A percentile compares a stretch with the other conserved stretches of the same genome.
Conservation (phyloP, 768 basidiomycete species). For the Candolleomyces eurysporus region DNA sequence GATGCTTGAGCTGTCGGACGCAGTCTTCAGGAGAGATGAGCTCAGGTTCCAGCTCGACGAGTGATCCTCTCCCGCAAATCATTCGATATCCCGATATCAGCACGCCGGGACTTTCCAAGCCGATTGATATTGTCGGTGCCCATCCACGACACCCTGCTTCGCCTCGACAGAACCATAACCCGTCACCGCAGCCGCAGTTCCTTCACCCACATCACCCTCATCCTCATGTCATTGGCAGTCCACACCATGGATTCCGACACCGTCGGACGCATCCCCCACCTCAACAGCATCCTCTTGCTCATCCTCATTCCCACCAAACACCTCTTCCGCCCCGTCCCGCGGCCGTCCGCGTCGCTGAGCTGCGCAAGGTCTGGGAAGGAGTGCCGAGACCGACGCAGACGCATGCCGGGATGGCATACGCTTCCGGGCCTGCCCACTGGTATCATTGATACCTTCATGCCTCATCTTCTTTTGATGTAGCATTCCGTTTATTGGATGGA, state of each 20-base stretch:
- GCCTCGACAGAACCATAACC: background rate
- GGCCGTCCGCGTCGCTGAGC: background rate
- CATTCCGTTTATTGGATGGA: too few species aligned
- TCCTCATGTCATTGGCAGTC: background rate
- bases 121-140: slow-evolving; percentile 9
- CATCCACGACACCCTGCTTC: background rate
- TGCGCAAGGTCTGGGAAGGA: background rate
- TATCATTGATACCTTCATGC: background rate
- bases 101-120: slow-evolving; percentile 1
- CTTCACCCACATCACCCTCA: slow-evolving; percentile 12
- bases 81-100: slow-evolving; percentile 7
- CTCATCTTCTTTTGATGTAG: too few species aligned
- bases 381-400: background rate
- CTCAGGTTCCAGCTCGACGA: background rate
- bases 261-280: background rate
- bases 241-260: too few species aligned
- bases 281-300: background rate
- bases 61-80: background rate
- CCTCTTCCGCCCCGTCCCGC: background rate
- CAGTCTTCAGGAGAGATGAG: background rate
- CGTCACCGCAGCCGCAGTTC: background rate
- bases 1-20: background rate
- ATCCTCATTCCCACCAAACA: slow-evolving; percentile 2
- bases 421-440: background rate
- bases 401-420: background rate